Evolutionary conservation across 2,329 filamentous ascomycete genomes (phyloP).

Genomic region (Fusarium equiseti): DNA sequence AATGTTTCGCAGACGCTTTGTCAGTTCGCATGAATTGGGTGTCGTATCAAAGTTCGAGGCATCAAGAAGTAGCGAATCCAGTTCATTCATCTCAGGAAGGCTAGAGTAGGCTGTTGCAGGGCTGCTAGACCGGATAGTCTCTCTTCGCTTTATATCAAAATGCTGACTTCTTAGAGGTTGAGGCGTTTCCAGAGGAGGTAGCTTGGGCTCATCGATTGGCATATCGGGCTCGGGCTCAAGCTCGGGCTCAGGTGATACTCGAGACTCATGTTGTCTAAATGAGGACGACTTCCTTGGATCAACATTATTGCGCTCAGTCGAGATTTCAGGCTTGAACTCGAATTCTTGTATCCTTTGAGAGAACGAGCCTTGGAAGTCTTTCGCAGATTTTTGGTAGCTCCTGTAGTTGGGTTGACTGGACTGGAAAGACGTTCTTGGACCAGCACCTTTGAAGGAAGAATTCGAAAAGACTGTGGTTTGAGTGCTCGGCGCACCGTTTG

Average conservation of each 20-base stretch:
- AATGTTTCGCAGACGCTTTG: constrained; percentile 51
- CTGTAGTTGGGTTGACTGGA: neutral
- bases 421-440: neutral
- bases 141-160: neutral
- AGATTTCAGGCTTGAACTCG: constrained; percentile 11
- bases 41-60: neutral
- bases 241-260: constrained; percentile 21
- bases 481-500: constrained; percentile 45
- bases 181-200: constrained; percentile 9
- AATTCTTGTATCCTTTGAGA: constrained; percentile 27
- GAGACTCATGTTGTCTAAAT: constrained; percentile 5
- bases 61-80: constrained; percentile 13
- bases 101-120: constrained; percentile 37
- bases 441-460: constrained; percentile 21
- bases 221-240: neutral
- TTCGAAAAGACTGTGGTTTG: constrained; percentile 51
- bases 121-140: constrained; percentile 20
- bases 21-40: constrained; percentile 13
- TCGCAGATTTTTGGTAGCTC: neutral
- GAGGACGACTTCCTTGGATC: neutral
- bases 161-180: constrained; percentile 4
- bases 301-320: neutral
- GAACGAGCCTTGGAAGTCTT: neutral
- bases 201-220: constrained; percentile 22
- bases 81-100: constrained; percentile 31